Evolutionary conservation across 2,329 filamentous ascomycete species (phyloP).

Genomic region (Sporothrix phasma): DNA sequence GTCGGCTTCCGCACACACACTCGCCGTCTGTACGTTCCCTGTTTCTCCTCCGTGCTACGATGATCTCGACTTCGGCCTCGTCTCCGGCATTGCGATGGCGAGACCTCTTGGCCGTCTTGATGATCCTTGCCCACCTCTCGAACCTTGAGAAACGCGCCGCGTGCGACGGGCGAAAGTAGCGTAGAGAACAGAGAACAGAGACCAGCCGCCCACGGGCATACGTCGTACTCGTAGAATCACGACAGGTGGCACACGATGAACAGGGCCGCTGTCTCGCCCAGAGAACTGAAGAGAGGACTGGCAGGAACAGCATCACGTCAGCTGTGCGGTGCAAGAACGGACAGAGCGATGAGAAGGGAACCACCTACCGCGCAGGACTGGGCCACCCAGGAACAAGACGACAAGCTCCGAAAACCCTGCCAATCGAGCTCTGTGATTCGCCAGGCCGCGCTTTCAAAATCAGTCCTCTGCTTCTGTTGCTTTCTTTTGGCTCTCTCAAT

Average conservation of each 20-base stretch:
- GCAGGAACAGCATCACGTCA: neutral
- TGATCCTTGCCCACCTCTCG: neutral
- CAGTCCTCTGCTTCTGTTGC: neutral
- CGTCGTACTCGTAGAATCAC: no score
- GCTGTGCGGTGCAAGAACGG: neutral
- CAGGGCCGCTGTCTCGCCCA: neutral
- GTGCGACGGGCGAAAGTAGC: no score
- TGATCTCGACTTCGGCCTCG: neutral
- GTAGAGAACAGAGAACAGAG: no score
- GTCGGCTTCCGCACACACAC: neutral
- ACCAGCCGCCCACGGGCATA: neutral
- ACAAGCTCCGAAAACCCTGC: neutral
- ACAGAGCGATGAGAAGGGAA: neutral
- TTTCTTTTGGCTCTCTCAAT: neutral
- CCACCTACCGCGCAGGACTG: neutral
- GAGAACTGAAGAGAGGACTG: no score
- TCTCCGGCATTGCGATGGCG: neutral
- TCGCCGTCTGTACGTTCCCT: neutral
- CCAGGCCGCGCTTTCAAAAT: neutral
- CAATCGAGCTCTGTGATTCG: slow-evolving; percentile 12
- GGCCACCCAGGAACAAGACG: neutral
- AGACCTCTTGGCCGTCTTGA: neutral
- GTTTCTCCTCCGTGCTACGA: neutral
- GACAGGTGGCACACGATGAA: no score
- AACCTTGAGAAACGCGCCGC: no score